phyloP scores from a whole-genome alignment of 2,329 filamentous ascomycete genomes.

The Aaosphaeria arxii region DNA sequence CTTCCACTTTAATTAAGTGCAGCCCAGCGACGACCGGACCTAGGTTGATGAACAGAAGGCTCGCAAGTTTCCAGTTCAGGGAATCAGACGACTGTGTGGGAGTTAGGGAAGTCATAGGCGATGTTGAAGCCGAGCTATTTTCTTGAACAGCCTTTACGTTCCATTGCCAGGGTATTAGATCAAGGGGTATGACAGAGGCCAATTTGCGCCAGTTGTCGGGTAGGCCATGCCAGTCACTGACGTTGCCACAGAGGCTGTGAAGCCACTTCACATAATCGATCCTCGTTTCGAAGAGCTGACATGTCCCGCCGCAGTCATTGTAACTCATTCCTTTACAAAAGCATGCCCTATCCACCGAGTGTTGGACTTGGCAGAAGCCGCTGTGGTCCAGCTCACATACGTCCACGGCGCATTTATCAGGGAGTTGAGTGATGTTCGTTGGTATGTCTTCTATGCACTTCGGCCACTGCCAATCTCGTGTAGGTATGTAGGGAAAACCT shows the following conservation, averaged over 20 bases:
- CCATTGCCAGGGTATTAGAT: constrained; percentile 35
- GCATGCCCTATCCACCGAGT: constrained; percentile 25
- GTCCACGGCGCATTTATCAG: constrained; percentile 24
- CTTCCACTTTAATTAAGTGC: background rate
- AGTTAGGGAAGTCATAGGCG: constrained; percentile 1
- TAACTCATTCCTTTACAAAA: constrained; percentile 28
- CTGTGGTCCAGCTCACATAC: constrained; percentile 26
- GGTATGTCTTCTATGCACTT: constrained; percentile 19
- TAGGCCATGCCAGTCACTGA: constrained; percentile 27
- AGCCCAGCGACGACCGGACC: constrained; percentile 12
- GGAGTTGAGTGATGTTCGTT: constrained; percentile 12
- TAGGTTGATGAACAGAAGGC: constrained; percentile 18
- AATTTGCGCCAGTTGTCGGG: constrained; percentile 27
- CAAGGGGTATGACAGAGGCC: constrained; percentile 14
- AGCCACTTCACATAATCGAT: constrained; percentile 33
- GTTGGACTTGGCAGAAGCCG: constrained; percentile 28
- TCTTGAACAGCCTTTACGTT: constrained; percentile 12
- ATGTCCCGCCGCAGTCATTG: constrained; percentile 22
- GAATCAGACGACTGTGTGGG: constrained; percentile 14
- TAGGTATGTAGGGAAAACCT: constrained; percentile 22
- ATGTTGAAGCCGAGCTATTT: constrained; percentile 2
- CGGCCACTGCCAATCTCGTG: constrained; percentile 29
- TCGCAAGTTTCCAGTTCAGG: constrained; percentile 19
- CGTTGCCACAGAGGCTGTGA: constrained; percentile 23
- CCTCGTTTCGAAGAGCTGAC: constrained; percentile 28